Evolutionary conservation across 306 rosid genomes (phyloP).

Genomic region (Medicago arabica): DNA sequence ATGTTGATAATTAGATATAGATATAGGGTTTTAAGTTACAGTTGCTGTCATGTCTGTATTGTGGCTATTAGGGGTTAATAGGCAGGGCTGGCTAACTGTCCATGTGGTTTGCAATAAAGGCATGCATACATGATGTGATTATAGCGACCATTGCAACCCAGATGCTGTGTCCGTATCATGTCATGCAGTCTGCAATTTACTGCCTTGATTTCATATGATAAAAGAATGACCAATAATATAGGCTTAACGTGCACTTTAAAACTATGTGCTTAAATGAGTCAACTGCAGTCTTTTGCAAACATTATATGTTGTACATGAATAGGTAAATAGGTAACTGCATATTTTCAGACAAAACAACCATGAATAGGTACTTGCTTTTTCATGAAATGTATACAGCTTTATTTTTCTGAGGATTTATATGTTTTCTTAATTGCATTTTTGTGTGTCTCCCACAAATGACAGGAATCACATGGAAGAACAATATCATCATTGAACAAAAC

Average conservation of each 20-base stretch:
- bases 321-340: conserved; percentile 26
- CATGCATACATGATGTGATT: not conserved
- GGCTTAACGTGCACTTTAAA: not conserved
- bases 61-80: conserved; percentile 10
- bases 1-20: conserved; percentile 14
- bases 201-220: conserved; percentile 2
- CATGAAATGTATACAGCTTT: conserved; percentile 21
- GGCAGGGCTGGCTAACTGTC: not conserved
- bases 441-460: conserved; percentile 15
- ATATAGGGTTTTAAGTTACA: conserved; percentile 14
- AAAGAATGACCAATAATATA: not conserved
- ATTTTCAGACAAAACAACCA: conserved; percentile 5
- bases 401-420: conserved; percentile 20
- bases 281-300: conserved; percentile 9
- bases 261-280: conserved; percentile 1
- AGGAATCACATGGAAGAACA: conserved; percentile 87
- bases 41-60: not conserved
- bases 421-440: conserved; percentile 2
- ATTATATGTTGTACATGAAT: conserved; percentile 2
- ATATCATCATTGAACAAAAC: conserved; percentile 63
- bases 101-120: not conserved
- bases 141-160: not conserved
- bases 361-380: conserved; percentile 26
- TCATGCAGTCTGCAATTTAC: not conserved
- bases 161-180: not conserved